phyloP scores from a whole-genome alignment of 2,329 filamentous ascomycete species.

The Coniochaeta ligniaria region DNA sequence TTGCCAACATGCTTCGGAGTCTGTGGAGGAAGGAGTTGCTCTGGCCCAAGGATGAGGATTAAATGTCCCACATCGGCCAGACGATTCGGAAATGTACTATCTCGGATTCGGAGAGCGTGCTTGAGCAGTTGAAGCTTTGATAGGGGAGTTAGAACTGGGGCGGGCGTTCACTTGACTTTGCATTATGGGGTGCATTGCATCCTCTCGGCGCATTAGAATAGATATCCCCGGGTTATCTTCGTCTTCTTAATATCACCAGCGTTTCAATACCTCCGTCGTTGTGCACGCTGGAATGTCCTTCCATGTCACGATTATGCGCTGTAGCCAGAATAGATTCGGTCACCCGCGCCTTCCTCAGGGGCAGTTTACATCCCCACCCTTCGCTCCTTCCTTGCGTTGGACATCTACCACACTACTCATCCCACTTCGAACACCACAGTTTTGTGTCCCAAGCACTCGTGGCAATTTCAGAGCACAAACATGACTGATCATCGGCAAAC shows the following conservation, averaged over 20 bases:
- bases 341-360: background rate
- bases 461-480: background rate
- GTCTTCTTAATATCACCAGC: background rate
- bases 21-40: conserved; percentile 54
- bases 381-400: background rate
- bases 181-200: background rate
- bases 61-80: background rate
- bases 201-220: background rate
- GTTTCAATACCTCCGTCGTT: background rate
- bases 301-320: too few species aligned
- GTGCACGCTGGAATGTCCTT: background rate
- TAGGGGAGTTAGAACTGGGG: background rate
- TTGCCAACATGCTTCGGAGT: conserved; percentile 63
- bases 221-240: background rate
- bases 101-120: background rate
- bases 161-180: background rate
- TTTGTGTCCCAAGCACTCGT: too few species aligned
- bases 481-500: background rate
- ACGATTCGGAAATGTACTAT: background rate
- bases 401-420: background rate
- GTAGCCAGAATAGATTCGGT: background rate
- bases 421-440: background rate
- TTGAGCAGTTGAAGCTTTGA: background rate
- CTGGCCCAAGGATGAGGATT: conserved; percentile 2
- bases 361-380: background rate